Evolutionary conservation across 345 rosid genomes (phyloP).

Genomic region (Toxicodendron radicans): DNA sequence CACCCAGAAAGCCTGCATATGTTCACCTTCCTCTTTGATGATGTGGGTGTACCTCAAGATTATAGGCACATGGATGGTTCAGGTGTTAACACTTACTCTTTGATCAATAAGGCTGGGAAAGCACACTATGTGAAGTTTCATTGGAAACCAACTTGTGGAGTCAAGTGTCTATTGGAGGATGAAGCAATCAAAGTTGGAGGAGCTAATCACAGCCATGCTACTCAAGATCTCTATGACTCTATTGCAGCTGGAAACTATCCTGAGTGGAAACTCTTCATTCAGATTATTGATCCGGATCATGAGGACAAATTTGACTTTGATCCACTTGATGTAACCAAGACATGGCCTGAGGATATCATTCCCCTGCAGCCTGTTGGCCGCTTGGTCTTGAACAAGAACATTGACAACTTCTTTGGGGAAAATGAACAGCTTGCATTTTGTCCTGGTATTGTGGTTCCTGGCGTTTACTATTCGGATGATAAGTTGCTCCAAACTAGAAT

Average conservation of each 20-base stretch:
- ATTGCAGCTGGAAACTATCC: constrained; percentile 93
- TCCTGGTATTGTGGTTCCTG: constrained; percentile 93
- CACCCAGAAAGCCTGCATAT: constrained; percentile 93
- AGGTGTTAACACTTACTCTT: constrained; percentile 83
- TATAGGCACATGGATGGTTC: constrained; percentile 95
- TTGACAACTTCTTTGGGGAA: constrained; percentile 92
- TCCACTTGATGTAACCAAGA: constrained; percentile 95
- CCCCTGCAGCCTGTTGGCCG: constrained; percentile 99
- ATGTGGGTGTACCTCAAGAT: constrained; percentile 86
- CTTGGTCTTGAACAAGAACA: constrained; percentile 92
- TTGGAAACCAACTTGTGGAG: constrained; percentile 97
- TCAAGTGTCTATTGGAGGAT: constrained; percentile 75
- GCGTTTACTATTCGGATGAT: constrained; percentile 83
- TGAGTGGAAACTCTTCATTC: constrained; percentile 86
- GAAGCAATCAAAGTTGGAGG: constrained; percentile 94
- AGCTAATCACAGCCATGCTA: constrained; percentile 95
- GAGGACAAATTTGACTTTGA: constrained; percentile 86
- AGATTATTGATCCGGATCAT: constrained; percentile 77
- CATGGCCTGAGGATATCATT: constrained; percentile 95
- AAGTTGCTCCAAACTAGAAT: constrained; percentile 83
- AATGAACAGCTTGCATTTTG: constrained; percentile 95
- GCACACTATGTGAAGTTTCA: constrained; percentile 85
- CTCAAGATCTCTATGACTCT: constrained; percentile 89
- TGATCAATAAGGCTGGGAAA: constrained; percentile 90
- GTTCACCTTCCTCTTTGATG: constrained; percentile 88